Evolutionary conservation across 495 filamentous ascomycete species (phyloP).

Genomic region (Podospora tetraspora): DNA sequence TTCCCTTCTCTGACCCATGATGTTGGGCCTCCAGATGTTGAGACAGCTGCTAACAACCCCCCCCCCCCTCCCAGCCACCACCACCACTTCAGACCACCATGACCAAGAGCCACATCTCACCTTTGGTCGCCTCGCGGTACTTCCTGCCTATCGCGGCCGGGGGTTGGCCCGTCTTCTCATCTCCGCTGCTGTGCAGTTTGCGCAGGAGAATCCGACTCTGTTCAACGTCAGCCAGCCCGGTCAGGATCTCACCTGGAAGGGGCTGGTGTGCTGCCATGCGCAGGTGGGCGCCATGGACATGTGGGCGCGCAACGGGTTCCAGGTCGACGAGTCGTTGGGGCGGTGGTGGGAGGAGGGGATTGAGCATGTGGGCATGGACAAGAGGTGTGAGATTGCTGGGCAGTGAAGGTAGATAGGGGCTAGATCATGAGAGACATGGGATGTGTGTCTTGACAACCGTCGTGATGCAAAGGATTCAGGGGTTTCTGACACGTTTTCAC

Average conservation of each 20-base stretch:
- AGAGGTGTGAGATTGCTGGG: background rate
- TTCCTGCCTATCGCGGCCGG: constrained; percentile 55
- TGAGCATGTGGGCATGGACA: constrained; percentile 76
- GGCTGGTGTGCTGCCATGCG: constrained; percentile 69
- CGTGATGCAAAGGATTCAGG: background rate
- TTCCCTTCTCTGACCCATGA: background rate
- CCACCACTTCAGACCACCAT: constrained; percentile 34
- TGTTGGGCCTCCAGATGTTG: too few species aligned
- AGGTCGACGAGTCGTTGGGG: constrained; percentile 63
- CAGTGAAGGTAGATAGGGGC: background rate
- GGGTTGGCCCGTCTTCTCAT: constrained; percentile 61
- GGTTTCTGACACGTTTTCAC: background rate
- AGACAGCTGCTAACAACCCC: background rate
- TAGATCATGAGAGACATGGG: background rate
- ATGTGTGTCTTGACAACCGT: background rate
- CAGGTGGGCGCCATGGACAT: constrained; percentile 55
- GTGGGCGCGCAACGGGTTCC: constrained; percentile 65
- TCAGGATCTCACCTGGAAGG: constrained; percentile 49
- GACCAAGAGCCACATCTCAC: constrained; percentile 68
- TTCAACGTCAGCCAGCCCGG: constrained; percentile 40
- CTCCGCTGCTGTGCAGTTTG: constrained; percentile 58
- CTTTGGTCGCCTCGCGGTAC: constrained; percentile 68
- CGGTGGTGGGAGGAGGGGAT: constrained; percentile 81
- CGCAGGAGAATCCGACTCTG: constrained; percentile 46
- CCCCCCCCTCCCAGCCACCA: background rate